Percentiles rank a stretch among this genome's conserved stretches.
Evolutionary conservation across 208 protist genomes (phyloP).

Genomic region (Phytomonas sp.): DNA sequence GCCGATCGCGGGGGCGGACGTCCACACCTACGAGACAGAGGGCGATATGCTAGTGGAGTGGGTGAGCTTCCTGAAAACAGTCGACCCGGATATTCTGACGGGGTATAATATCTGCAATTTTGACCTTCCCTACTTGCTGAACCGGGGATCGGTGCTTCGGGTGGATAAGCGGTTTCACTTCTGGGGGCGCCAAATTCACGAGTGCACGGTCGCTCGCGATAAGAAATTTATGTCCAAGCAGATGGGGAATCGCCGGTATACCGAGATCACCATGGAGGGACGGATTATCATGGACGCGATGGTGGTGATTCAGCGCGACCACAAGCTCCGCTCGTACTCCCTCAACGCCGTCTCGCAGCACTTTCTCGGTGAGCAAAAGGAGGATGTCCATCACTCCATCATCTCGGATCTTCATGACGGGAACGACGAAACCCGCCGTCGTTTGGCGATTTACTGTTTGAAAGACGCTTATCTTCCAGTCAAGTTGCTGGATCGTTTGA

Average conservation of each 20-base stretch:
- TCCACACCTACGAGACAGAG: slow-evolving; percentile 92
- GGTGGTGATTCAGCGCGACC: slow-evolving; percentile 95
- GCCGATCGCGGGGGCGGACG: slow-evolving; percentile 92
- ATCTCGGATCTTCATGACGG: slow-evolving; percentile 96
- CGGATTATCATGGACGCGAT: slow-evolving; percentile 97
- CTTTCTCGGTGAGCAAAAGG: slow-evolving; percentile 99
- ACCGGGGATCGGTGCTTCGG: slow-evolving; percentile 88
- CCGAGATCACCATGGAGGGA: slow-evolving; percentile 95
- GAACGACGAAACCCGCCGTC: slow-evolving; percentile 93
- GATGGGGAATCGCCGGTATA: slow-evolving; percentile 97
- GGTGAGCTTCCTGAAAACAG: slow-evolving; percentile 66
- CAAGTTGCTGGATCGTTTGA: slow-evolving; percentile 97
- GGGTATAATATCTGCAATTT: slow-evolving; percentile 99
- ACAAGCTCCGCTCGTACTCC: slow-evolving; percentile 99
- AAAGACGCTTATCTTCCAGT: slow-evolving; percentile 96
- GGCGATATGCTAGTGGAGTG: slow-evolving; percentile 90
- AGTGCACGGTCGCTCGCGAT: slow-evolving; percentile 87
- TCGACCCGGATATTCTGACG: slow-evolving; percentile 94
- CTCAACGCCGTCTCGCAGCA: slow-evolving; percentile 98
- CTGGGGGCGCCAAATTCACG: slow-evolving; percentile 87
- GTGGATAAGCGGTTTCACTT: slow-evolving; percentile 84
- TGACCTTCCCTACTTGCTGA: slow-evolving; percentile 98
- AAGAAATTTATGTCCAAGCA: slow-evolving; percentile 96
- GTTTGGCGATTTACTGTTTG: slow-evolving; percentile 98
- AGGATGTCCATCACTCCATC: slow-evolving; percentile 99